Evolutionary conservation across 1,284 basidiomycete species (phyloP).

Genomic region (Athelia sp.): DNA sequence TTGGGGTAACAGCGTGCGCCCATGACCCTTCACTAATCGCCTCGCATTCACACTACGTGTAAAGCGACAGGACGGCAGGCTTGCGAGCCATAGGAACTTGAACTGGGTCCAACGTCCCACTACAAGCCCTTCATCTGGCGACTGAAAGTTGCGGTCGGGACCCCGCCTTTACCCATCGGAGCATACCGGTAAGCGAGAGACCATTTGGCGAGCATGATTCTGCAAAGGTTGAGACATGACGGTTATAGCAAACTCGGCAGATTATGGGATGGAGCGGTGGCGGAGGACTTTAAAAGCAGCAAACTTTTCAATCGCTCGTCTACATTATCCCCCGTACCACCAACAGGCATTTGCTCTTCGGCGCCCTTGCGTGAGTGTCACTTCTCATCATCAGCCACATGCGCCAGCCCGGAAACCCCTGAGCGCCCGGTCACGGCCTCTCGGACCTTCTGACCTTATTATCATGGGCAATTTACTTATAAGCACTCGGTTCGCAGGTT

Average conservation of each 20-base stretch:
- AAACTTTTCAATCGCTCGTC: conserved; percentile 1
- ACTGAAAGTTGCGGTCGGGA: too few relatives aligned
- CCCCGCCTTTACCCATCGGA: background rate
- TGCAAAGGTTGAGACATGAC: conserved; percentile 7
- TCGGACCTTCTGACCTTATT: background rate
- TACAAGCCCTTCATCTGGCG: too few relatives aligned
- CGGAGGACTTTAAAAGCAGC: conserved; percentile 22
- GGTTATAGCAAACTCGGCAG: conserved; percentile 19
- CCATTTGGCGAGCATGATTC: conserved; percentile 2
- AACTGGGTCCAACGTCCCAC: too few relatives aligned
- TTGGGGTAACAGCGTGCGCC: too few relatives aligned
- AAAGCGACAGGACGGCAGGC: too few relatives aligned
- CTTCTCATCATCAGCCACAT: background rate
- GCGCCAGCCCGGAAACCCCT: conserved; percentile 1
- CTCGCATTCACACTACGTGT: too few relatives aligned
- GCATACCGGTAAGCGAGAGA: background rate
- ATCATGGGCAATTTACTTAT: background rate
- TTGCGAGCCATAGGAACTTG: background rate
- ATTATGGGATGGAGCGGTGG: conserved; percentile 35
- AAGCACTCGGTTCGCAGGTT: conserved; percentile 15
- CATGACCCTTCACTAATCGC: too few relatives aligned
- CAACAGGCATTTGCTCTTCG: background rate
- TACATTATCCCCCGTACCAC: conserved; percentile 6
- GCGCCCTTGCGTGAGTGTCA: background rate
- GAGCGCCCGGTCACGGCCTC: background rate